phyloP scores from a whole-genome alignment of 768 basidiomycete species.

The Boletus pseudopeckii region DNA sequence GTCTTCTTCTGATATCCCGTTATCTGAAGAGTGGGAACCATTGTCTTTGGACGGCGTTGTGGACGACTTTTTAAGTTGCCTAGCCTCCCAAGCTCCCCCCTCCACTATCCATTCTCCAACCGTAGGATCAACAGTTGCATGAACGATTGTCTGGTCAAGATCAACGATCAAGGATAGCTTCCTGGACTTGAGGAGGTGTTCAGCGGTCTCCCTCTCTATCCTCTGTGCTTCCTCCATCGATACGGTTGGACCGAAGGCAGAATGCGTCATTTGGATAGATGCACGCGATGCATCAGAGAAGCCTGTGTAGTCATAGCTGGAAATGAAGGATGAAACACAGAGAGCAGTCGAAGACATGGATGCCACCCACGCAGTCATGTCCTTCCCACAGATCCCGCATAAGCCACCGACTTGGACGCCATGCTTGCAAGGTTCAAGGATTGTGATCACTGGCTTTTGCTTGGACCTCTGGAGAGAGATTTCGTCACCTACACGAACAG shows the following conservation, averaged over 20 bases:
- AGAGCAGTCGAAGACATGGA: conserved; percentile 1
- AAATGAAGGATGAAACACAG: conserved; percentile 11
- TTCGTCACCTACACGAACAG: conserved; percentile 59
- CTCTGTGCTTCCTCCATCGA: conserved; percentile 89
- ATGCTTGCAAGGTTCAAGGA: conserved; percentile 94
- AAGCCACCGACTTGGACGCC: conserved; percentile 89
- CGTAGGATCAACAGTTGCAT: conserved; percentile 97
- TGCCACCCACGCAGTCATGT: conserved; percentile 77
- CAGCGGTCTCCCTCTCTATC: conserved; percentile 79
- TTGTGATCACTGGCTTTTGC: conserved; percentile 56
- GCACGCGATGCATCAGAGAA: conserved; percentile 85
- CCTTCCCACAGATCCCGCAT: conserved; percentile 93
- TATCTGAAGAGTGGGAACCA: conserved; percentile 36
- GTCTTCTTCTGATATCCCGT: conserved; percentile 44
- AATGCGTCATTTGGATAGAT: conserved; percentile 92
- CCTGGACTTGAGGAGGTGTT: conserved; percentile 67
- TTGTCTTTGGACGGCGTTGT: conserved; percentile 27
- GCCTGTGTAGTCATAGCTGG: conserved; percentile 80
- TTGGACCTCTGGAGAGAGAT: conserved; percentile 57
- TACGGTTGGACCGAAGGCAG: conserved; percentile 85
- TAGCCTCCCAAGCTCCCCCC: conserved; percentile 75
- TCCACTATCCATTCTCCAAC: conserved; percentile 96
- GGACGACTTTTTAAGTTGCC: conserved; percentile 44
- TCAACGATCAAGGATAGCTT: conserved; percentile 96
- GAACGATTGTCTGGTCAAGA: conserved; percentile 97